Conservation (phyloP, 129 eudicot genomes). For the Tagetes erecta region DNA sequence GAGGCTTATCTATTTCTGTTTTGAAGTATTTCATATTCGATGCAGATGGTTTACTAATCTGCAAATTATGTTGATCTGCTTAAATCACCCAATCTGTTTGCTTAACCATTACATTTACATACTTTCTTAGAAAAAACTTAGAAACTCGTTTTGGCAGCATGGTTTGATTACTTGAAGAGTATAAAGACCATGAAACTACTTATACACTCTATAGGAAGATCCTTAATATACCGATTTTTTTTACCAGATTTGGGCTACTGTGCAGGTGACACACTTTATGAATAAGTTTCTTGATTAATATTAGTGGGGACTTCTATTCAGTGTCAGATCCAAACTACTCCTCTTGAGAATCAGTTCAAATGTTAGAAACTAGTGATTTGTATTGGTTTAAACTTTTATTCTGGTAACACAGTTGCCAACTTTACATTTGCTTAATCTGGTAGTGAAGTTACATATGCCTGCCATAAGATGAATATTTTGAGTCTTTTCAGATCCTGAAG, state of each 20-base stretch:
- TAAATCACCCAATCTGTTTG: constrained; percentile 1
- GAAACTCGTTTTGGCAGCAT: not conserved
- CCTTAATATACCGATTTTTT: not conserved
- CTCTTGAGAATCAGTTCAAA: not conserved
- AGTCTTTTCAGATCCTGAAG: not conserved
- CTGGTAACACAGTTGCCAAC: constrained; percentile 3
- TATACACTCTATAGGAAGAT: not conserved
- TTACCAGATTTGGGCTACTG: not conserved
- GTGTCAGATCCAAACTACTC: not conserved
- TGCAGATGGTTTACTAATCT: not conserved
- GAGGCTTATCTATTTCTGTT: not conserved
- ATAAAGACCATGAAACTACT: constrained; percentile 3
- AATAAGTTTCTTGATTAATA: not conserved
- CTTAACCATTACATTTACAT: not conserved
- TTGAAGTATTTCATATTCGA: not conserved
- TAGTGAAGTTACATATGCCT: constrained; percentile 4
- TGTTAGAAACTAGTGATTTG: not conserved
- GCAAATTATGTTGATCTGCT: not conserved
- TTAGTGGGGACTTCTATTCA: not conserved
- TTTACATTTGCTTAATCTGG: constrained; percentile 2
- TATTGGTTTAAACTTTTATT: constrained; percentile 4
- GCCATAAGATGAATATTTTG: no score
- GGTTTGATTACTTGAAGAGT: not conserved
- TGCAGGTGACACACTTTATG: not conserved
- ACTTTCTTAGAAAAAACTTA: not conserved